These are phyloP conservation scores for Cryptococcus maquisensis DNA, from an alignment of 1,284 basidiomycete genomes.

Conservation along the genomic window DNA sequence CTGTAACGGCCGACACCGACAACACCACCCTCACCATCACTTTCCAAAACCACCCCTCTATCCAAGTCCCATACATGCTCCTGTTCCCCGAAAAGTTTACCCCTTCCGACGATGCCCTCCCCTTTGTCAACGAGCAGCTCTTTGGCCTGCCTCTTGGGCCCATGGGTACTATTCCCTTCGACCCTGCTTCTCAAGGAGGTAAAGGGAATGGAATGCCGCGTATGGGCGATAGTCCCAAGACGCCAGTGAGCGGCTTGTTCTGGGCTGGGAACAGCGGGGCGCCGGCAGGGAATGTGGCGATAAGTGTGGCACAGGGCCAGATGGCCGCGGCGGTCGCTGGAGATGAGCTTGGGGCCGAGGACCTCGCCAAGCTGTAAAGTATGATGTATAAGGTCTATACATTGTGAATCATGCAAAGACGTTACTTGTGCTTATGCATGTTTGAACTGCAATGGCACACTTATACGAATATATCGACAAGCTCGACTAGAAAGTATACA, in stretches of 20 bases:
- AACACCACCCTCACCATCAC: slow-evolving; percentile 5
- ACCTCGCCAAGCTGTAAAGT: slow-evolving; percentile 9
- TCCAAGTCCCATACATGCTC: slow-evolving; percentile 19
- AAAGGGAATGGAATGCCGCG: slow-evolving; percentile 9
- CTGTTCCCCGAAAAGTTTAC: slow-evolving; percentile 19
- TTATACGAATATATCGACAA: too few relatives aligned
- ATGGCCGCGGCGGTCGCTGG: slow-evolving; percentile 19
- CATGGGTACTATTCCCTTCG: slow-evolving; percentile 10
- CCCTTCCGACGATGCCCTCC: slow-evolving; percentile 5
- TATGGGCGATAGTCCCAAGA: slow-evolving; percentile 32
- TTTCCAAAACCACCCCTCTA: slow-evolving; percentile 9
- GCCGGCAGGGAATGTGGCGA: slow-evolving; percentile 20
- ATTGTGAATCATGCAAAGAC: too few relatives aligned
- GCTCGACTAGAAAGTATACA: too few relatives aligned
- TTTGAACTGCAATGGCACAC: too few relatives aligned
- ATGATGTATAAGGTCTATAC: too few relatives aligned
- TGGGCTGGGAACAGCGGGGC: slow-evolving; percentile 33
- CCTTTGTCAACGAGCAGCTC: slow-evolving; percentile 7
- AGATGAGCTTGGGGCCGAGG: slow-evolving; percentile 25
- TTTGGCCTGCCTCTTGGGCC: slow-evolving; percentile 5
- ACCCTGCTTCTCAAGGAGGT: not conserved
- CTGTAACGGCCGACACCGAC: slow-evolving; percentile 1
- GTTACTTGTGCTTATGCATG: too few relatives aligned
- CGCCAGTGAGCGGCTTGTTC: slow-evolving; percentile 22
- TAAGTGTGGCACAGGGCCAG: slow-evolving; percentile 26